Conservation (phyloP, 2,329 filamentous ascomycete genomes). For the Penicillium sp. region DNA sequence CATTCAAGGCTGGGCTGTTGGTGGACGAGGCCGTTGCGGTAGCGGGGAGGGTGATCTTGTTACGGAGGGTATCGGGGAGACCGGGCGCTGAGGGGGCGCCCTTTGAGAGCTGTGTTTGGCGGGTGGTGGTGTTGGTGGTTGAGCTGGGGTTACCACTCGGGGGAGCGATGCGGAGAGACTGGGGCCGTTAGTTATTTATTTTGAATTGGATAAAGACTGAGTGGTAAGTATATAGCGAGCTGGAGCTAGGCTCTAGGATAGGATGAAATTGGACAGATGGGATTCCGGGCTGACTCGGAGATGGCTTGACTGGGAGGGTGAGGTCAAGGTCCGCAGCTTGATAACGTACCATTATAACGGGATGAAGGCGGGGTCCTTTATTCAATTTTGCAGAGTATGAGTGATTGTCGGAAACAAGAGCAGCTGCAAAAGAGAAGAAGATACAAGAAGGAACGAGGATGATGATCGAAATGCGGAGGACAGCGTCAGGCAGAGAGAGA, state of each 20-base stretch:
- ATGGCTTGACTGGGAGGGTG: constrained; percentile 8
- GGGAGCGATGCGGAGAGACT: constrained; percentile 91
- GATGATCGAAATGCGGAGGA: constrained; percentile 18
- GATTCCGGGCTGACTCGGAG: constrained; percentile 7
- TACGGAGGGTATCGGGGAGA: constrained; percentile 87
- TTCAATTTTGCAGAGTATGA: not conserved
- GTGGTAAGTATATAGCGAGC: not conserved
- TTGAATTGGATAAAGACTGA: not conserved
- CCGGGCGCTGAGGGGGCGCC: constrained; percentile 88
- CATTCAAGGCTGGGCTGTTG: constrained; percentile 29
- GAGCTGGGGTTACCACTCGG: constrained; percentile 62
- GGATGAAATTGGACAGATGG: not conserved
- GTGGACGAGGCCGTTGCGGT: constrained; percentile 46
- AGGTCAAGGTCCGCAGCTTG: constrained; percentile 18
- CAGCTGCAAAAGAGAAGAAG: constrained; percentile 2
- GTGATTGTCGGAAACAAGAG: not conserved
- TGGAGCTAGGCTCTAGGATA: not conserved
- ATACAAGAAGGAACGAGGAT: constrained; percentile 7
- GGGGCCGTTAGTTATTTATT: constrained; percentile 17
- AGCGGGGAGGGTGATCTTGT: constrained; percentile 68
- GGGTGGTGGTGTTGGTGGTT: constrained; percentile 63
- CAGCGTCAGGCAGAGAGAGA: constrained; percentile 23
- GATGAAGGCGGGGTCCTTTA: not conserved
- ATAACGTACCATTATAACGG: constrained; percentile 33
- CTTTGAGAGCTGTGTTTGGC: constrained; percentile 55